Evolutionary conservation across 1,139 yeast genomes (phyloP), one percentile per base, ranked within the genome.

Genomic region (Nakaseomyces sp.): DNA sequence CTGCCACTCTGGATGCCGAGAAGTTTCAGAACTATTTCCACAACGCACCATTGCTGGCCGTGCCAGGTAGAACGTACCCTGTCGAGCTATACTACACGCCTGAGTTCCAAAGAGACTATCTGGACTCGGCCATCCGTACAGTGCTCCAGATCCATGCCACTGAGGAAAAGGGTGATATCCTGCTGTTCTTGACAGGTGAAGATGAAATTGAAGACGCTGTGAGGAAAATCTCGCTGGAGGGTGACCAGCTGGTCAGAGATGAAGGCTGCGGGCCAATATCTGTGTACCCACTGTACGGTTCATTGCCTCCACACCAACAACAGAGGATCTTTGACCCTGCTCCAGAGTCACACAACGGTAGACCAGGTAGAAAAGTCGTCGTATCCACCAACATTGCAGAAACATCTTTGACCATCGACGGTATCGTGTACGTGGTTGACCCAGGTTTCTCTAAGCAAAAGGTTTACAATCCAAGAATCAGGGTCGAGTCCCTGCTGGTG

Each of bases 161-260:
- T 17, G 97, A 91, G 63, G 95, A 81, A 37, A 88, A 80, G 47
- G 98, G 98, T 48, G 98, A 91, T 65, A 80, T 91, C 45, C 68
- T 91, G 41, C 65, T 91, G 47, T 91, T 91, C 60, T 71, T 91
- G 53, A 91, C 97, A 0, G 98, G 98, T 72, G 97, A 91, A 67
- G 98, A 91, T 60, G 98, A 91, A 66, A 91, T 91, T 64, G 98
- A 91, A 68, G 97, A 89, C 57, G 96, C 97, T 0, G 89, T 95
- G 54, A 73, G 95, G 48, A 88, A 87, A 62, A 80, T 91, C 37
- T 73, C 85, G 2, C 69, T 89, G 37, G 98, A 91, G 67, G 87
- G 81, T 37, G 98, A 91, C 59, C 94, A 84, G 56, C 68, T 91
- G 57, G 72, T 83, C 28, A 74, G 96, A 57, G 97, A 91, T 60